These are phyloP conservation scores for Byssochlamys sp. DNA, from an alignment of 2,329 filamentous ascomycete species.

Conservation along the genomic window DNA sequence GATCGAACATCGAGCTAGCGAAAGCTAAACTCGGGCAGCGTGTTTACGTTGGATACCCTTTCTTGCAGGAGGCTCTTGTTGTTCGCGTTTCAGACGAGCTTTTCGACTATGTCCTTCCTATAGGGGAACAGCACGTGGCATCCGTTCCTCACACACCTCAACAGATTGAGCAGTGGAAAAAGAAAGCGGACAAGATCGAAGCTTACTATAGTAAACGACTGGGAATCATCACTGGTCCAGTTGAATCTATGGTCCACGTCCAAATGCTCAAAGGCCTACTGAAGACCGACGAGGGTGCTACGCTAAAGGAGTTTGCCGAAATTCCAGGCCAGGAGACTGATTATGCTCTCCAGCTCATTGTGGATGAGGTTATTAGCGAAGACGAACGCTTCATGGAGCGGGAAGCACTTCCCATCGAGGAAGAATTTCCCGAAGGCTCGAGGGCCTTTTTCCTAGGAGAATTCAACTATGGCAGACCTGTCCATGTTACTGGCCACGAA, in stretches of 20 bases:
- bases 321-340: slow-evolving; percentile 78
- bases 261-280: slow-evolving; percentile 84
- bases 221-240: slow-evolving; percentile 72
- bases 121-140: slow-evolving; percentile 55
- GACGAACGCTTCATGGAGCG: slow-evolving; percentile 90
- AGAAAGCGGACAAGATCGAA: slow-evolving; percentile 75
- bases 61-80: slow-evolving; percentile 87
- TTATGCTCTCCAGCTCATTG: slow-evolving; percentile 82
- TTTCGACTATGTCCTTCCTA: slow-evolving; percentile 70
- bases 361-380: slow-evolving; percentile 80
- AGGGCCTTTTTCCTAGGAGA: slow-evolving; percentile 90
- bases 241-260: slow-evolving; percentile 83
- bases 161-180: slow-evolving; percentile 74
- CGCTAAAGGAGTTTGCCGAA: slow-evolving; percentile 82
- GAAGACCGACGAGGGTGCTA: slow-evolving; percentile 83
- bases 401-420: slow-evolving; percentile 73
- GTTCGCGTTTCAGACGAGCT: slow-evolving; percentile 83
- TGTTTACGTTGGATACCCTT: slow-evolving; percentile 88
- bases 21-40: slow-evolving; percentile 72
- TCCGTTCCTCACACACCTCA: slow-evolving; percentile 61
- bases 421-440: slow-evolving; percentile 78
- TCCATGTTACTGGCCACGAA: slow-evolving; percentile 69
- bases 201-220: slow-evolving; percentile 81
- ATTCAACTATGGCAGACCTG: slow-evolving; percentile 78
- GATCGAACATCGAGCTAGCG: slow-evolving; percentile 61